These are phyloP conservation scores for Nannizzia gypsea DNA, from an alignment of 2,329 filamentous ascomycete genomes.

Conservation along the genomic window DNA sequence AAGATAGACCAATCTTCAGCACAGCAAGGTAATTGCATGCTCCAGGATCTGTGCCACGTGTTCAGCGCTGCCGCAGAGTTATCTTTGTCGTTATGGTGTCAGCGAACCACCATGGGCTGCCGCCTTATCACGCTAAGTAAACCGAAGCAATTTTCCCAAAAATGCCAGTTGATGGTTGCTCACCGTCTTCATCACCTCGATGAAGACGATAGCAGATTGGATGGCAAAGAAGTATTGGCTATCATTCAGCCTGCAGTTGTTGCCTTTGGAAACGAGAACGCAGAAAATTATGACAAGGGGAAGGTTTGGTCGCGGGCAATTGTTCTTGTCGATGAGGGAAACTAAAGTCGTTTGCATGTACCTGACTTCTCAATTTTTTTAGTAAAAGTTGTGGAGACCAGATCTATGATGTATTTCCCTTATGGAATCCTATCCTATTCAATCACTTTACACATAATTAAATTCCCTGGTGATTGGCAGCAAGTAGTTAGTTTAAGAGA, in stretches of 20 bases:
- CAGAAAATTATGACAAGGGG: slow-evolving; percentile 15
- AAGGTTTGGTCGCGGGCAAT: slow-evolving; percentile 17
- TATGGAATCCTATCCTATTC: too few relatives aligned
- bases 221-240: slow-evolving; percentile 13
- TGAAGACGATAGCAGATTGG: slow-evolving; percentile 13
- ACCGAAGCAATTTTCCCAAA: too few relatives aligned
- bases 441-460: too few relatives aligned
- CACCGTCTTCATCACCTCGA: slow-evolving; percentile 16
- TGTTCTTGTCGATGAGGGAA: slow-evolving; percentile 11
- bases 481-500: too few relatives aligned
- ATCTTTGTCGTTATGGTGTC: slow-evolving; percentile 15
- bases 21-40: not conserved
- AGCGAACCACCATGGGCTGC: slow-evolving; percentile 11
- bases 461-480: too few relatives aligned
- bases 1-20: not conserved
- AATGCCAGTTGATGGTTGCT: slow-evolving; percentile 8
- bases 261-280: slow-evolving; percentile 16
- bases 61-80: not conserved
- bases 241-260: slow-evolving; percentile 17
- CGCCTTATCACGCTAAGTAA: not conserved
- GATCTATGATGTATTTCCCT: too few relatives aligned
- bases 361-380: too few relatives aligned
- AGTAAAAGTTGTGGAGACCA: too few relatives aligned
- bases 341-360: too few relatives aligned
- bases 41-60: not conserved